Percentiles rank a stretch among this genome's conserved stretches.
Conservation (phyloP, 768 basidiomycete genomes). For the Sarcodon aspratus region DNA sequence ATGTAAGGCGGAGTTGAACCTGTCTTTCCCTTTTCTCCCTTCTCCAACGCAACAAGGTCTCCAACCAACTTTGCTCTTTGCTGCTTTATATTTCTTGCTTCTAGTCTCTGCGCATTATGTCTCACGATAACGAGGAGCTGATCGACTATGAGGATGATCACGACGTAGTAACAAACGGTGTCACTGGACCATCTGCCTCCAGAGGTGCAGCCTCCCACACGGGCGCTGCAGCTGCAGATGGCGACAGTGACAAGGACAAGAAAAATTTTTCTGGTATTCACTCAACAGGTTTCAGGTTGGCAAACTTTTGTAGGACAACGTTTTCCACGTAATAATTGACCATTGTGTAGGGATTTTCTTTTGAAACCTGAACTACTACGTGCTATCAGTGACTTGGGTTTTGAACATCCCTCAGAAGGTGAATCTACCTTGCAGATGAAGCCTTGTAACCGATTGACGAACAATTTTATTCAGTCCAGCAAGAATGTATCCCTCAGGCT, state of each 20-base stretch:
- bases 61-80: constrained; percentile 7
- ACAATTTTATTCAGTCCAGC: constrained; percentile 60
- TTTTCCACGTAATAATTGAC: constrained; percentile 7
- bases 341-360: constrained; percentile 77
- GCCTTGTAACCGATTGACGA: background rate
- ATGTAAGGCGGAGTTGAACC: background rate
- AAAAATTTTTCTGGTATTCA: constrained; percentile 99
- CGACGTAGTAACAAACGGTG: constrained; percentile 57
- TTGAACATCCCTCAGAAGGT: constrained; percentile 99
- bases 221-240: constrained; percentile 40
- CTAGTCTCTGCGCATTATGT: constrained; percentile 10
- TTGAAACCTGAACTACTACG: constrained; percentile 94
- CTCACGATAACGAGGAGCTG: constrained; percentile 80
- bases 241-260: constrained; percentile 64
- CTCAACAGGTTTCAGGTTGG: constrained; percentile 97
- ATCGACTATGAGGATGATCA: constrained; percentile 94
- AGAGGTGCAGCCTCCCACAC: constrained; percentile 36
- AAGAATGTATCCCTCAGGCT: constrained; percentile 99
- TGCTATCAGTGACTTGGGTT: constrained; percentile 98
- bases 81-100: constrained; percentile 16
- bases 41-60: constrained; percentile 9
- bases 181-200: constrained; percentile 29
- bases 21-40: constrained; percentile 14
- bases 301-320: constrained; percentile 5
- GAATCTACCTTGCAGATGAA: constrained; percentile 8